Percentiles rank a stretch among this genome's conserved stretches.
phyloP scores from a whole-genome alignment of 106 monocot species.

The Agapanthus africanus region DNA sequence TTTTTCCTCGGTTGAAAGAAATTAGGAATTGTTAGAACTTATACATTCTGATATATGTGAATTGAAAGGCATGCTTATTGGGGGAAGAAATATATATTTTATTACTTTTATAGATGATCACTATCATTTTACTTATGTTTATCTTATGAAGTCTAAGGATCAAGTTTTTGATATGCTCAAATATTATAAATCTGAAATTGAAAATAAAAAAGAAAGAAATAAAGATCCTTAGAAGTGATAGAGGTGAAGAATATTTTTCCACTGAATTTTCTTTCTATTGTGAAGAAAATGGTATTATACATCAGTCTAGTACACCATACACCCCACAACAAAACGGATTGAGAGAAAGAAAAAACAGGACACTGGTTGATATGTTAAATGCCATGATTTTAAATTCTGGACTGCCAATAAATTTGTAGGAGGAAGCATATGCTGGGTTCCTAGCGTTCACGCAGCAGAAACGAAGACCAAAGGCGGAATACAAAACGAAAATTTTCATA shows the following conservation, averaged over 20 bases:
- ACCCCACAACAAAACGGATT: no score
- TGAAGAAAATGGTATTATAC: not conserved
- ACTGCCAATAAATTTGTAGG: no score
- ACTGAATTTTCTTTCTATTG: not conserved
- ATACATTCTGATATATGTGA: not conserved
- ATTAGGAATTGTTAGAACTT: not conserved
- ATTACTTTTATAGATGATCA: not conserved
- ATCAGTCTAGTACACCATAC: no score
- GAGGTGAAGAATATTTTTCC: not conserved
- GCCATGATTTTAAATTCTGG: no score
- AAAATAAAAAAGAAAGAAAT: not conserved
- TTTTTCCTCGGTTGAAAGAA: not conserved
- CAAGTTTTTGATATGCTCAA: not conserved
- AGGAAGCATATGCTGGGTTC: no score
- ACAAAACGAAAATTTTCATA: no score
- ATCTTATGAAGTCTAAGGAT: not conserved
- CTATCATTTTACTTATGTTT: not conserved
- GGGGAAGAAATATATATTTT: not conserved
- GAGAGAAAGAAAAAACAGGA: no score
- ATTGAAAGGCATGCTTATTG: not conserved
- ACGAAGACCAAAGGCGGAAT: no score
- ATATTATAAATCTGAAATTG: not conserved
- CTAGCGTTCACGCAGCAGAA: no score
- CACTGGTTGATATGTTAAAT: no score
- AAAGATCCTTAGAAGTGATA: not conserved